Percentiles rank a stretch among this genome's conserved stretches.
Evolutionary conservation across 2,329 filamentous ascomycete species (phyloP).

Genomic region (Monilinia polystroma): DNA sequence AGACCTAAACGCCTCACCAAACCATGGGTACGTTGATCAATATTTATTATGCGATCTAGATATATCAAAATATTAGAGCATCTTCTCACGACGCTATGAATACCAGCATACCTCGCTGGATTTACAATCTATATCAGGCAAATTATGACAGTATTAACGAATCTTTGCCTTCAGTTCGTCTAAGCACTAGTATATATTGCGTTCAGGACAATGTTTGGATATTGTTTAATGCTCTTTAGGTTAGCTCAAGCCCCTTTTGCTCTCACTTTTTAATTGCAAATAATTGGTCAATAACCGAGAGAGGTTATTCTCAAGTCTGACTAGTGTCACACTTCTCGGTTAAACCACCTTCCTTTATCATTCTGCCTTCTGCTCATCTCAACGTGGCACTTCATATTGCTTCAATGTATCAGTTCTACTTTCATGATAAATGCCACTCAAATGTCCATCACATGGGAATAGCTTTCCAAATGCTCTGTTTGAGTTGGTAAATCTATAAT

Average conservation of each 20-base stretch:
- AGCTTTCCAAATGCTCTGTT: background rate
- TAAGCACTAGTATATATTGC: background rate
- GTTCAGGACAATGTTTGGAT: slow-evolving; percentile 4
- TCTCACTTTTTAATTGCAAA: background rate
- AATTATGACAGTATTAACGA: background rate
- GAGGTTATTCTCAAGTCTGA: background rate
- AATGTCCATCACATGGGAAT: background rate
- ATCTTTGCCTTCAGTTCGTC: background rate
- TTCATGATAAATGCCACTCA: background rate
- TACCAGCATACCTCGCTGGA: background rate
- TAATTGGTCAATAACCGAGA: slow-evolving; percentile 1
- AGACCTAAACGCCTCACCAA: background rate
- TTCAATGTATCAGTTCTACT: slow-evolving; percentile 4
- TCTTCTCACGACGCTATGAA: background rate
- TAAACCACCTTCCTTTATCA: background rate
- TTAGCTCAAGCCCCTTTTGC: slow-evolving; percentile 7
- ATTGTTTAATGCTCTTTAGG: background rate
- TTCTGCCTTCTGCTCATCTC: slow-evolving; percentile 2
- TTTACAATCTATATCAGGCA: background rate
- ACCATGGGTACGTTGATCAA: background rate
- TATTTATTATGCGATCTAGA: background rate
- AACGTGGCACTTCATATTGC: background rate
- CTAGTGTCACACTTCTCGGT: background rate
- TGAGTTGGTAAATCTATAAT: background rate
- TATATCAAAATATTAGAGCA: background rate